Evolutionary conservation across 768 basidiomycete species (phyloP).

Genomic region (Pulveroboletus ravenelii): DNA sequence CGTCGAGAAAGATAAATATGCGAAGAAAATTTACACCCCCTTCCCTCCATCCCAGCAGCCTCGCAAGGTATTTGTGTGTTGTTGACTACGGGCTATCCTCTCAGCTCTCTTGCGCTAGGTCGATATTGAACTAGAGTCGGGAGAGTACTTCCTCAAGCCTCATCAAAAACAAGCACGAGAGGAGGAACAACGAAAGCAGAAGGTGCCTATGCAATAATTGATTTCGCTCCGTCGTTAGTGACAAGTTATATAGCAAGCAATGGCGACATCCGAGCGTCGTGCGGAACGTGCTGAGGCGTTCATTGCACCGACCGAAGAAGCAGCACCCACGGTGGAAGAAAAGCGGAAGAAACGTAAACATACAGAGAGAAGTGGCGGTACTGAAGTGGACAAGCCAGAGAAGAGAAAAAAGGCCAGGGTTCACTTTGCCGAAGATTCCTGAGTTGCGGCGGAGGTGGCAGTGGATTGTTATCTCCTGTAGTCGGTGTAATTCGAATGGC

Average conservation of each 20-base stretch:
- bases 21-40: conserved; percentile 95
- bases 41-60: conserved; percentile 95
- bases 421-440: conserved; percentile 13
- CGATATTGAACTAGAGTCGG: conserved; percentile 91
- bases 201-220: conserved; percentile 30
- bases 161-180: conserved; percentile 80
- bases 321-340: conserved; percentile 71
- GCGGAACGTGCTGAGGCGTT: conserved; percentile 85
- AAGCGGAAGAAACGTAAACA: conserved; percentile 57
- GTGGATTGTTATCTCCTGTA: conserved; percentile 6
- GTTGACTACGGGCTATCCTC: not conserved
- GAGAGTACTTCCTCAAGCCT: conserved; percentile 96
- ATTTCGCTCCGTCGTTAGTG: not conserved
- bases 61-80: conserved; percentile 61
- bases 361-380: conserved; percentile 37
- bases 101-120: conserved; percentile 42
- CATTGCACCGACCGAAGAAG: conserved; percentile 78
- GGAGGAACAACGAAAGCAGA: conserved; percentile 66
- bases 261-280: conserved; percentile 61
- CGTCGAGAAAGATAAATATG: conserved; percentile 43
- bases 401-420: conserved; percentile 31
- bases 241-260: conserved; percentile 60
- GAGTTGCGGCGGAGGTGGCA: not conserved
- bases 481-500: not conserved
- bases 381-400: conserved; percentile 37